Evolutionary conservation across 345 rosid genomes (phyloP).

Genomic region (Acer saccharum): DNA sequence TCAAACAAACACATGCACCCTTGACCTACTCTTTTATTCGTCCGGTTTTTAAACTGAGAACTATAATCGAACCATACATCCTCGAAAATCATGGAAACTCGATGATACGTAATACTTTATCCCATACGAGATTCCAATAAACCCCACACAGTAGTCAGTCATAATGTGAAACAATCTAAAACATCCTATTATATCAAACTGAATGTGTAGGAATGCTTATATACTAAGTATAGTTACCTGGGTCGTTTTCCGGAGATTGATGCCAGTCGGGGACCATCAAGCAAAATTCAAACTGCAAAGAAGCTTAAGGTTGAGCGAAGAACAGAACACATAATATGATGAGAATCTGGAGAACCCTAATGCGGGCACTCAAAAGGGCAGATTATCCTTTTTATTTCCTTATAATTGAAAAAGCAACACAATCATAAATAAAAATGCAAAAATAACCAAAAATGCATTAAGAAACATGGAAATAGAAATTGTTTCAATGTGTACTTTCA

Average conservation of each 20-base stretch:
- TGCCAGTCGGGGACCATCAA: background rate
- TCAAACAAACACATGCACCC: background rate
- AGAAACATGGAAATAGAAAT: slow-evolving; percentile 48
- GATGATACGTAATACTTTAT: background rate
- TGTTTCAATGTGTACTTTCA: slow-evolving; percentile 96
- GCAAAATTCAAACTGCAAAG: background rate
- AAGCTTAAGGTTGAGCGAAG: background rate
- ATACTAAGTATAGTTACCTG: background rate
- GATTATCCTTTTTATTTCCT: slow-evolving; percentile 50
- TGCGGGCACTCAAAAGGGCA: slow-evolving; percentile 24
- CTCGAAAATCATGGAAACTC: background rate
- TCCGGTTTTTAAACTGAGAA: background rate
- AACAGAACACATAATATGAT: background rate
- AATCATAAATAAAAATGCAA: slow-evolving; percentile 18
- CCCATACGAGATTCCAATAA: no score
- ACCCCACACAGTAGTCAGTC: no score
- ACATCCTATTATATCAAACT: background rate
- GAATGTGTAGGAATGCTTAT: background rate
- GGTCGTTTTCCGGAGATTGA: background rate
- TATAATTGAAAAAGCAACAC: slow-evolving; percentile 21
- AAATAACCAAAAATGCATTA: slow-evolving; percentile 30
- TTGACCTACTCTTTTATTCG: background rate
- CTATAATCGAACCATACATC: background rate
- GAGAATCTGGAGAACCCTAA: slow-evolving; percentile 6
- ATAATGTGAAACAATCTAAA: background rate